Evolutionary conservation across 768 basidiomycete genomes (phyloP).

Genomic region (Auriscalpium microsporum): DNA sequence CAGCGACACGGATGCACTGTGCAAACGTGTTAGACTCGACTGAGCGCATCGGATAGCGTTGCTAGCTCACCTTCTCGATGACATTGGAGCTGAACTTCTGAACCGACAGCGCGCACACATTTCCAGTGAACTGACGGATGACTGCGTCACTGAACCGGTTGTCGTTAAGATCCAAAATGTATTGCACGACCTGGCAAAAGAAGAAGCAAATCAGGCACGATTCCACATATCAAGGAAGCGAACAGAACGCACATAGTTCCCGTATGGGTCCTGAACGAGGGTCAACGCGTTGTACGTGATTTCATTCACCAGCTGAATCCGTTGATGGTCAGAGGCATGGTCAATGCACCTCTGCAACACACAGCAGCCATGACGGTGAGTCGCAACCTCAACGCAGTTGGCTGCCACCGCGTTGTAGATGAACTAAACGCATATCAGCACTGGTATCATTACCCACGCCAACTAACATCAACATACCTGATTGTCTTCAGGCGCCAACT

Average conservation of each 20-base stretch:
- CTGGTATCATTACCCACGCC: too few relatives aligned
- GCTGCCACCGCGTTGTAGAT: slow-evolving; percentile 99
- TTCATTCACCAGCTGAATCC: slow-evolving; percentile 94
- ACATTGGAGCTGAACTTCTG: slow-evolving; percentile 99
- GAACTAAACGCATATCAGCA: slow-evolving; percentile 43
- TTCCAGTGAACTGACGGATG: slow-evolving; percentile 95
- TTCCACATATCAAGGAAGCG: not conserved
- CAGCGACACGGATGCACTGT: slow-evolving; percentile 84
- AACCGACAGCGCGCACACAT: slow-evolving; percentile 94
- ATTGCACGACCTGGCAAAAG: slow-evolving; percentile 78
- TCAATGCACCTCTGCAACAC: slow-evolving; percentile 97
- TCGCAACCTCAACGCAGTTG: slow-evolving; percentile 98
- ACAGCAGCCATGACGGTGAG: slow-evolving; percentile 96
- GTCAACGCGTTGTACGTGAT: slow-evolving; percentile 98
- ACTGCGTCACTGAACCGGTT: slow-evolving; percentile 96
- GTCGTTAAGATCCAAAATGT: slow-evolving; percentile 97
- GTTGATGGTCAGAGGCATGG: slow-evolving; percentile 92
- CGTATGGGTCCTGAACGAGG: slow-evolving; percentile 94
- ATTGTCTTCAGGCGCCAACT: slow-evolving; percentile 96
- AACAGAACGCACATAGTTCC: slow-evolving; percentile 64
- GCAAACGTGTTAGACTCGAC: not conserved
- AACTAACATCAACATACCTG: slow-evolving; percentile 44
- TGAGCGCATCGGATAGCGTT: not conserved
- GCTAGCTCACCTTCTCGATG: slow-evolving; percentile 72
- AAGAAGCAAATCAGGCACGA: slow-evolving; percentile 2